Evolutionary conservation across 371 early-diverging fungal species (phyloP).

Genomic region (Saksenaea vasiformis): DNA sequence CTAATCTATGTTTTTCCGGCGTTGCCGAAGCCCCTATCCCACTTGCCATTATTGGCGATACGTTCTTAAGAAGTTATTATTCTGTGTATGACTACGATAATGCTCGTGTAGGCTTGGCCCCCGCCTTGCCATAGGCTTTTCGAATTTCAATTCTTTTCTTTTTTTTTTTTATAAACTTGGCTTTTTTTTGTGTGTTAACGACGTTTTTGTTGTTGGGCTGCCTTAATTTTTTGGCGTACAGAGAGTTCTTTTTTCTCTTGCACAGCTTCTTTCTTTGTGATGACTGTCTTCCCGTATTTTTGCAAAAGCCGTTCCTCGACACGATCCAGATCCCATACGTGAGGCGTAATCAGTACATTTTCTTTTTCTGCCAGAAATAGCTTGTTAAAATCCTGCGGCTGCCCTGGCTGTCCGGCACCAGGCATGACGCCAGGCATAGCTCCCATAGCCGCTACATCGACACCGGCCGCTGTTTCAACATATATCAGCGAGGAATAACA

Average conservation of each 20-base stretch:
- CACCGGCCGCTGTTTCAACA: slow-evolving; percentile 73
- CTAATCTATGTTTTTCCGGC: slow-evolving; percentile 38
- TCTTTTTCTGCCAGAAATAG: slow-evolving; percentile 89
- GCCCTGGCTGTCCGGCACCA: slow-evolving; percentile 64
- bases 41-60: slow-evolving; percentile 33
- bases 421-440: slow-evolving; percentile 46
- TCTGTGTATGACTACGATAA: slow-evolving; percentile 31
- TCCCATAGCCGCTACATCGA: slow-evolving; percentile 91
- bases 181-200: slow-evolving; percentile 12
- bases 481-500: not conserved
- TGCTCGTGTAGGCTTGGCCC: slow-evolving; percentile 27
- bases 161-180: not conserved
- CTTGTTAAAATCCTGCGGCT: slow-evolving; percentile 84
- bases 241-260: slow-evolving; percentile 17
- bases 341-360: slow-evolving; percentile 79
- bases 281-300: slow-evolving; percentile 69
- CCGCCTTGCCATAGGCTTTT: slow-evolving; percentile 12
- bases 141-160: not conserved
- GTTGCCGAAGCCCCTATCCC: slow-evolving; percentile 31
- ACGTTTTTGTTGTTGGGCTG: slow-evolving; percentile 36
- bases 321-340: slow-evolving; percentile 80
- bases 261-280: not conserved
- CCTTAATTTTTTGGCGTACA: slow-evolving; percentile 31
- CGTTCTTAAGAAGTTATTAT: slow-evolving; percentile 37
- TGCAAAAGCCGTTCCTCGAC: slow-evolving; percentile 82